Conservation (phyloP, 176 grass and related monocot species). For the Cenchrus americanus region DNA sequence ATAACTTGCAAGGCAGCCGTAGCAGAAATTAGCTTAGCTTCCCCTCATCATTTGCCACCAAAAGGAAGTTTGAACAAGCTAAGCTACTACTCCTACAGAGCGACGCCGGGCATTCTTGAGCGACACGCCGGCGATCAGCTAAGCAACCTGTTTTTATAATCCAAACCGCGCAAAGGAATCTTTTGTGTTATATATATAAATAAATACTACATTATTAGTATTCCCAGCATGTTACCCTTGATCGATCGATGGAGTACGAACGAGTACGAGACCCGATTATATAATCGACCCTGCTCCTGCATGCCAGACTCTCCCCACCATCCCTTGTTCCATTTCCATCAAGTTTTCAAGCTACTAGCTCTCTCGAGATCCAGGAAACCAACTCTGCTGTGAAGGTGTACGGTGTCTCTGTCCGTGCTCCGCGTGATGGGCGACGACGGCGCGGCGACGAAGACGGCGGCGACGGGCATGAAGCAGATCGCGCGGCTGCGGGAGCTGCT, state of each 20-base stretch:
- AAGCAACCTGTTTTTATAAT: constrained; percentile 25
- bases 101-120: constrained; percentile 28
- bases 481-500: constrained; percentile 69
- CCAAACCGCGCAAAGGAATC: constrained; percentile 35
- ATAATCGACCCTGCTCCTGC: constrained; percentile 26
- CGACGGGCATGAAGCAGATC: constrained; percentile 61
- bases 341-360: neutral
- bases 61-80: neutral
- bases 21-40: neutral
- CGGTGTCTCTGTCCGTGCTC: neutral
- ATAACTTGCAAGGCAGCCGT: constrained; percentile 19
- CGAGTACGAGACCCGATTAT: constrained; percentile 39
- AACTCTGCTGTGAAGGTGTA: neutral
- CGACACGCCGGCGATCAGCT: constrained; percentile 35
- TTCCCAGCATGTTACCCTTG: constrained; percentile 50
- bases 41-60: neutral
- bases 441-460: constrained; percentile 25
- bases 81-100: neutral
- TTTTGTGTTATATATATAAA: neutral
- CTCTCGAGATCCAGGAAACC: constrained; percentile 41
- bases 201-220: neutral
- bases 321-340: neutral
- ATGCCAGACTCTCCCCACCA: constrained; percentile 18
- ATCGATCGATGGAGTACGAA: constrained; percentile 28
- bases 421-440: constrained; percentile 48